Percentiles rank a stretch among this genome's conserved stretches.
These are phyloP conservation scores for Ophiostoma quercus DNA, from an alignment of 2,329 filamentous ascomycete genomes.

Conservation along the genomic window DNA sequence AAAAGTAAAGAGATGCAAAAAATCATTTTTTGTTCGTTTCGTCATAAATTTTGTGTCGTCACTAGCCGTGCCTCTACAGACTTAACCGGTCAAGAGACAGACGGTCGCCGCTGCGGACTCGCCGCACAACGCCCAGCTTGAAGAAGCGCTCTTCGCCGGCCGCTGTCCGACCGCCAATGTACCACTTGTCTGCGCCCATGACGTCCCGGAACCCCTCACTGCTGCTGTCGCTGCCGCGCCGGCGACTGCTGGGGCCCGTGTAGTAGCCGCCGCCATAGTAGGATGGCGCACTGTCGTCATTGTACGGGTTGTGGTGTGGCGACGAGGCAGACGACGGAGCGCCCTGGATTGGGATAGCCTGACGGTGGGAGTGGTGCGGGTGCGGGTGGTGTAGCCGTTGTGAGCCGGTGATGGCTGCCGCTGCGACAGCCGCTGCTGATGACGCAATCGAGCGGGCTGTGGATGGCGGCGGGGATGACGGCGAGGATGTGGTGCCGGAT, in stretches of 20 bases:
- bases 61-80: constrained; percentile 36
- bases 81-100: constrained; percentile 71
- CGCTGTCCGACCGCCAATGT: constrained; percentile 71
- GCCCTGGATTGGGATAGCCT: constrained; percentile 8
- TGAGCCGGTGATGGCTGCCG: constrained; percentile 26
- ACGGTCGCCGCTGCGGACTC: constrained; percentile 67
- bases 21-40: constrained; percentile 4
- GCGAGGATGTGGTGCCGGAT: constrained; percentile 20
- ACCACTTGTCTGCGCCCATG: constrained; percentile 70
- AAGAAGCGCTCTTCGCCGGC: constrained; percentile 76
- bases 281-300: neutral
- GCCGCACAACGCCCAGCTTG: constrained; percentile 69
- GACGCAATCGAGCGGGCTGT: constrained; percentile 25
- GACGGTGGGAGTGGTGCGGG: constrained; percentile 20
- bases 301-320: constrained; percentile 14
- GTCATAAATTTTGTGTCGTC: neutral
- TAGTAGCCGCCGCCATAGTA: constrained; percentile 13
- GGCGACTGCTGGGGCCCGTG: constrained; percentile 12
- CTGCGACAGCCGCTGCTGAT: constrained; percentile 24
- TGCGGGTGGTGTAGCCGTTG: constrained; percentile 25
- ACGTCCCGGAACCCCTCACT: constrained; percentile 72
- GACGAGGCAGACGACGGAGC: constrained; percentile 2
- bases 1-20: neutral
- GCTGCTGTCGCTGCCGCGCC: constrained; percentile 69
- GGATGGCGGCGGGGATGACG: constrained; percentile 16